Percentiles rank a stretch among this genome's conserved stretches.
These are phyloP conservation scores for Lipomyces japonicus DNA, from an alignment of 805 yeast genomes.

Conservation along the genomic window DNA sequence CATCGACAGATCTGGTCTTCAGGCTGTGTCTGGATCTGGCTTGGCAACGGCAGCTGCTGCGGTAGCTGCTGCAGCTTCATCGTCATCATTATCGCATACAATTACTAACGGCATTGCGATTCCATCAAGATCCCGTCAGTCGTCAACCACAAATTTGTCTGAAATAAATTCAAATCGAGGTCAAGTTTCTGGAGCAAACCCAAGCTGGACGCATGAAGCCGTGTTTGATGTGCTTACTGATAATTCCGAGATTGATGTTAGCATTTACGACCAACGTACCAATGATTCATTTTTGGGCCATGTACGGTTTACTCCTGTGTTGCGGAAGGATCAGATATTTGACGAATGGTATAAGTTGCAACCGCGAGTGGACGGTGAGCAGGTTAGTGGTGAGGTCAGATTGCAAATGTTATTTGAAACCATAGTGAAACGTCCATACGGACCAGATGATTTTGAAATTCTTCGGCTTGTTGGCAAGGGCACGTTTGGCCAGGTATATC, in stretches of 20 bases:
- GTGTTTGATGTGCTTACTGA: constrained; percentile 78
- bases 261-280: constrained; percentile 81
- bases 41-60: neutral
- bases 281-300: constrained; percentile 87
- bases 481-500: constrained; percentile 96
- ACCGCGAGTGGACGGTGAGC: constrained; percentile 71
- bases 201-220: constrained; percentile 90
- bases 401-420: constrained; percentile 69
- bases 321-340: constrained; percentile 40
- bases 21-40: constrained; percentile 11
- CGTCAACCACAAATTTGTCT: constrained; percentile 18
- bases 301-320: constrained; percentile 63
- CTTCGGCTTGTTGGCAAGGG: constrained; percentile 90
- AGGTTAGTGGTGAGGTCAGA: constrained; percentile 71
- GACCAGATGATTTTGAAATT: constrained; percentile 93
- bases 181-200: constrained; percentile 49
- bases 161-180: constrained; percentile 18
- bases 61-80: neutral
- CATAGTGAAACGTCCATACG: constrained; percentile 70
- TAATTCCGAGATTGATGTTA: constrained; percentile 76
- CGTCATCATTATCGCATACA: too few relatives aligned
- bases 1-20: constrained; percentile 9
- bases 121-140: constrained; percentile 35
- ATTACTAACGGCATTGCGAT: constrained; percentile 37
- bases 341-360: constrained; percentile 73